These are phyloP conservation scores for Bryoglossum gracile DNA, from an alignment of 495 filamentous ascomycete genomes.

Conservation along the genomic window DNA sequence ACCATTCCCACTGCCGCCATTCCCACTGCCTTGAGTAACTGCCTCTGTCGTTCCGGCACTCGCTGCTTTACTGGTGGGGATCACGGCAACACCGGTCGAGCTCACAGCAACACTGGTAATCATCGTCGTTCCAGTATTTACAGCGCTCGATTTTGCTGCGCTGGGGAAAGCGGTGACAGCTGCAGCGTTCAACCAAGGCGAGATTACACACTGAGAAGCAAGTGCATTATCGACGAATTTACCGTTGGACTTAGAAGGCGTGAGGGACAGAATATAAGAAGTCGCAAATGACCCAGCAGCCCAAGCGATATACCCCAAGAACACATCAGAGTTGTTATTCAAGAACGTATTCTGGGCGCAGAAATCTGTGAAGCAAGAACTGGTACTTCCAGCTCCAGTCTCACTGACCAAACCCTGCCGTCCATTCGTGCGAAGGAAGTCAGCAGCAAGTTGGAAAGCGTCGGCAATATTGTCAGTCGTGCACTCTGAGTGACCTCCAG, in stretches of 20 bases:
- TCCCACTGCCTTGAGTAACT: no score
- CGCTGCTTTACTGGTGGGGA: no score
- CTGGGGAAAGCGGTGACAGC: background rate
- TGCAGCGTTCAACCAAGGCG: conserved; percentile 2
- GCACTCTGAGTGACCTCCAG: conserved; percentile 45
- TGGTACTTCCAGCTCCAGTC: conserved; percentile 44
- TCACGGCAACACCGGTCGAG: no score
- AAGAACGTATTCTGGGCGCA: conserved; percentile 41
- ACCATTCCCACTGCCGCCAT: no score
- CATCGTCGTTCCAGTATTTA: background rate
- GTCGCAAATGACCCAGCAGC: conserved; percentile 41
- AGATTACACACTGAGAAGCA: conserved; percentile 7
- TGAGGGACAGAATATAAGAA: conserved; percentile 38
- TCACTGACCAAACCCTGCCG: conserved; percentile 47
- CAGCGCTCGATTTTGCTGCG: background rate
- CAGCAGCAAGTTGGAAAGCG: conserved; percentile 40
- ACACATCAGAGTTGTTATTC: conserved; percentile 44
- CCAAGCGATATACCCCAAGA: conserved; percentile 43
- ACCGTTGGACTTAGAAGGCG: conserved; percentile 37
- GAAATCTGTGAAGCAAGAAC: conserved; percentile 28
- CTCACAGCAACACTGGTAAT: background rate
- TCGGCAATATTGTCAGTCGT: conserved; percentile 43
- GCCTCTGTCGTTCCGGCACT: no score
- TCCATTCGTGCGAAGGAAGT: conserved; percentile 41
- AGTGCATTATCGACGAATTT: conserved; percentile 4